These are phyloP conservation scores for Nemania sp. DNA, from an alignment of 2,329 filamentous ascomycete genomes.

Conservation along the genomic window DNA sequence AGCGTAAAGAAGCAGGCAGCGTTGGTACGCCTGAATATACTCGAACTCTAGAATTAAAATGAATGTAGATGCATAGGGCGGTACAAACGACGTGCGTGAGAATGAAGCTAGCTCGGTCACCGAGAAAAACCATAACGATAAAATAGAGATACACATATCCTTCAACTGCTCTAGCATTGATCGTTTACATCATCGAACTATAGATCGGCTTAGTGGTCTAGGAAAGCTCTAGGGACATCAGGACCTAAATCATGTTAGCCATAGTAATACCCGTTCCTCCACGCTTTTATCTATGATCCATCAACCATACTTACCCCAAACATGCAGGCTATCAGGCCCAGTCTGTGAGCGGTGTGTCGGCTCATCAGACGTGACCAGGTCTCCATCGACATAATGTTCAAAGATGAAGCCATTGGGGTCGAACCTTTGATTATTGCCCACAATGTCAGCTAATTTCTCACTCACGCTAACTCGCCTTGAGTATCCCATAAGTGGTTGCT, in stretches of 20 bases:
- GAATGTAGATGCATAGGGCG: background rate
- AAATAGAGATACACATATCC: background rate
- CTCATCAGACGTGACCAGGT: conserved; percentile 69
- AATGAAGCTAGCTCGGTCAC: background rate
- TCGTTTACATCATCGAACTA: background rate
- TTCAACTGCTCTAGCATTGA: background rate
- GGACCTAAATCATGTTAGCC: conserved; percentile 42
- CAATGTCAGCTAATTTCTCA: conserved; percentile 19
- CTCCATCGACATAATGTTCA: conserved; percentile 78
- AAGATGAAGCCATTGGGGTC: conserved; percentile 73
- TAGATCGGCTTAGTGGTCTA: conserved; percentile 12
- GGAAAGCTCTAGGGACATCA: conserved; percentile 47
- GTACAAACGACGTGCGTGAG: background rate
- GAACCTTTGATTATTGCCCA: conserved; percentile 58
- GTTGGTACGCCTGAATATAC: background rate
- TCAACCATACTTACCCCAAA: conserved; percentile 56
- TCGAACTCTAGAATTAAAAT: background rate
- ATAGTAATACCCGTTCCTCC: background rate
- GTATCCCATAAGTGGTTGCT: background rate
- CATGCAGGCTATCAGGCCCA: conserved; percentile 58
- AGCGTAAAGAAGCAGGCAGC: background rate
- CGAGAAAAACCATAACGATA: background rate
- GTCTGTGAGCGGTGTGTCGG: conserved; percentile 58
- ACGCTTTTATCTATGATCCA: background rate
- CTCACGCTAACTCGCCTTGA: background rate